phyloP scores from a whole-genome alignment of 169 alveolate species.

The Plasmodium gaboni region DNA sequence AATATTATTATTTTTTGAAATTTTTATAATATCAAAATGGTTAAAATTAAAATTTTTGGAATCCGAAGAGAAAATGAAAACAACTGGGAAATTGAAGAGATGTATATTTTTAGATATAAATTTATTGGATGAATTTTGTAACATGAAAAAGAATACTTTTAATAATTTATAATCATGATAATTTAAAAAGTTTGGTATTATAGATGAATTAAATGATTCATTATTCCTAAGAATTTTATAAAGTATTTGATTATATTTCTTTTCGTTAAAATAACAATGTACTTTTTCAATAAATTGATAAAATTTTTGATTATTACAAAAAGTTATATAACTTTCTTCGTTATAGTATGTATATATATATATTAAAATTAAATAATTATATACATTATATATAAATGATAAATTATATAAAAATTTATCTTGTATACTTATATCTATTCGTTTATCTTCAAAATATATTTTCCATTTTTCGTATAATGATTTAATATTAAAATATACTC shows the following conservation, averaged over 20 bases:
- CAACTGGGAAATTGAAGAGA: conserved; percentile 37
- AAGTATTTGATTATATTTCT: background rate
- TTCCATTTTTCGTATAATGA: conserved; percentile 46
- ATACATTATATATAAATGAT: conserved; percentile 61
- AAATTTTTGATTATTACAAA: conserved; percentile 56
- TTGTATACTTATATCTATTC: conserved; percentile 23
- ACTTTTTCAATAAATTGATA: conserved; percentile 39
- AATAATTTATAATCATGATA: conserved; percentile 58
- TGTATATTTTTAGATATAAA: conserved; percentile 65
- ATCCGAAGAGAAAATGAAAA: conserved; percentile 61
- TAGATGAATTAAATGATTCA: background rate
- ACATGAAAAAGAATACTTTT: conserved; percentile 41
- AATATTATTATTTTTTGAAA: conserved; percentile 72
- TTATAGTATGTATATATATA: conserved; percentile 47
- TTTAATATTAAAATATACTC: conserved; percentile 11
- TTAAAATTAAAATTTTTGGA: conserved; percentile 70
- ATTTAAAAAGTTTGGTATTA: conserved; percentile 56
- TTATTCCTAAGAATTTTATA: background rate
- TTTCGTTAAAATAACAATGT: conserved; percentile 13
- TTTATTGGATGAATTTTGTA: conserved; percentile 44
- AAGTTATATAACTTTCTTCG: conserved; percentile 28
- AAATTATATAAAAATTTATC: conserved; percentile 45
- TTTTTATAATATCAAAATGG: conserved; percentile 68
- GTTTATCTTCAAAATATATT: conserved; percentile 29
- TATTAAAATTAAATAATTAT: conserved; percentile 55